Conservation (phyloP, 176 grass and related monocot species). For the Miscanthus lutarioriparius region DNA sequence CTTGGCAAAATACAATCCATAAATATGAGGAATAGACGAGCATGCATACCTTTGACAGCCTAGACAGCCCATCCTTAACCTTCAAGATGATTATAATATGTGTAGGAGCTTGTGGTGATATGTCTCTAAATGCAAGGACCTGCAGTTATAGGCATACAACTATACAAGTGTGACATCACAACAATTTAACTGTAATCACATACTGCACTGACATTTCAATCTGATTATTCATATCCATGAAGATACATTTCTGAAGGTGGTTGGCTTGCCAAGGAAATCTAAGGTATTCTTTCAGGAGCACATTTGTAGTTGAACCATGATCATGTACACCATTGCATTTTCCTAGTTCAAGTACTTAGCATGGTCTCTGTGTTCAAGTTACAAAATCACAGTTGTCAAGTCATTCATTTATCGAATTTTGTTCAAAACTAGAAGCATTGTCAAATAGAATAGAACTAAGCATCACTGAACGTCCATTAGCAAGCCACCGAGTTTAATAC, state of each 20-base stretch:
- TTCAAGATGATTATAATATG: slow-evolving; percentile 77
- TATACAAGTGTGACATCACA: background rate
- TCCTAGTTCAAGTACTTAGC: no score
- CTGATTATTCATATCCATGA: background rate
- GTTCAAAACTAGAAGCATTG: no score
- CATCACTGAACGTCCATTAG: no score
- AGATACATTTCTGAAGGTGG: background rate
- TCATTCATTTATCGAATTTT: no score
- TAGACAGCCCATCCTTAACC: slow-evolving; percentile 66
- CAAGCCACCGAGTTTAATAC: no score
- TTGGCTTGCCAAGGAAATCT: background rate
- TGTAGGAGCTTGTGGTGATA: slow-evolving; percentile 67
- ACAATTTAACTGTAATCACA: background rate
- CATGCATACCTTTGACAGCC: slow-evolving; percentile 51
- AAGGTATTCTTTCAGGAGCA: background rate
- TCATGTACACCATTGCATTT: no score
- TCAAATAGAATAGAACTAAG: no score
- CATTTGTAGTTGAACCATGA: no score
- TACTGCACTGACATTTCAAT: background rate
- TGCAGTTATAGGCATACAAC: slow-evolving; percentile 18
- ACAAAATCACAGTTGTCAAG: no score
- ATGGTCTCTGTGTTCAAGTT: no score
- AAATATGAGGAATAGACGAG: background rate
- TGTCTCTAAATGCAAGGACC: slow-evolving; percentile 81
- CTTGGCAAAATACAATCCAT: slow-evolving; percentile 1